phyloP scores from a whole-genome alignment of 2,329 filamentous ascomycete genomes.

The Chaetomiaceae sp. region DNA sequence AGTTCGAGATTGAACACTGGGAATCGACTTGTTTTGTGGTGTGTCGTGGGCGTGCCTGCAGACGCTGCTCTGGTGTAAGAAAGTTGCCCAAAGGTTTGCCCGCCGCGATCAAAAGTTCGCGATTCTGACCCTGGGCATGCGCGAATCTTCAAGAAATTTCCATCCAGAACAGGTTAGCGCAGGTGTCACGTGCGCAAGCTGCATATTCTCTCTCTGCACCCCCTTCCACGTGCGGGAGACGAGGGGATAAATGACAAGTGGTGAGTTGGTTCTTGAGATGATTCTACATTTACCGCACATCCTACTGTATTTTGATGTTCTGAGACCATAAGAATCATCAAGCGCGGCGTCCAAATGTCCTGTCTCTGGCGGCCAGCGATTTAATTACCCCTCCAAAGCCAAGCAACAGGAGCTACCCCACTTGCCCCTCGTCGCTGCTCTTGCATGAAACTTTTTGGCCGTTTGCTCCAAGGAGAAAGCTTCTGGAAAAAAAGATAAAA shows the following conservation, averaged over 20 bases:
- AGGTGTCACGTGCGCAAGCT: conserved; percentile 10
- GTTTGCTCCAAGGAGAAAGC: neutral
- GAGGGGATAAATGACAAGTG: no score
- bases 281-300: no score
- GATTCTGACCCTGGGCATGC: conserved; percentile 21
- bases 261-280: no score
- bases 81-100: conserved; percentile 6
- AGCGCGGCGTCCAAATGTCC: no score
- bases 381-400: conserved; percentile 22
- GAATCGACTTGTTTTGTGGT: neutral
- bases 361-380: conserved; percentile 19
- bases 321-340: no score
- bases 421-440: conserved; percentile 24
- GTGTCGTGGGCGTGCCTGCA: neutral
- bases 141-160: conserved; percentile 36
- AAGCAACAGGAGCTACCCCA: conserved; percentile 21
- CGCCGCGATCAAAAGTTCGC: conserved; percentile 8
- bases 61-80: neutral
- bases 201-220: no score
- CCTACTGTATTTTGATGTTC: no score
- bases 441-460: conserved; percentile 3
- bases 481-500: no score
- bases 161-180: conserved; percentile 29
- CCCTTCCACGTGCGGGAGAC: no score
- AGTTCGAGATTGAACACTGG: neutral